Evolutionary conservation across 169 alveolate genomes (phyloP).

Genomic region (Perkinsus olseni): DNA sequence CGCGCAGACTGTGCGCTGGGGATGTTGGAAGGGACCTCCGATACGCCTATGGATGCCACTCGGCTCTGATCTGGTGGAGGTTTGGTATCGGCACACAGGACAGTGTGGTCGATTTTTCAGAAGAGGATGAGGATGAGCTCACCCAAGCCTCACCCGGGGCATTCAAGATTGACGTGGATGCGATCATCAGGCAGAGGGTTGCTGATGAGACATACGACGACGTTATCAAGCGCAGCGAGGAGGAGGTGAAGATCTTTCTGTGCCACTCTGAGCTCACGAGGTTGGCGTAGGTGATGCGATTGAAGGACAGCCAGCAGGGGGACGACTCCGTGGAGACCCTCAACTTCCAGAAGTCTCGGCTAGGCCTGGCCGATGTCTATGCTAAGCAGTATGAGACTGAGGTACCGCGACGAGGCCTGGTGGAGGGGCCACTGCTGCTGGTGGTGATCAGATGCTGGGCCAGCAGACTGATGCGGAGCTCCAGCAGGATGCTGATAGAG

Average conservation of each 20-base stretch:
- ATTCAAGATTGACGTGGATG: neutral
- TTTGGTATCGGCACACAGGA: too few species aligned
- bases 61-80: too few species aligned
- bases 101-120: too few species aligned
- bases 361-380: slow-evolving; percentile 23
- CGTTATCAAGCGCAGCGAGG: neutral
- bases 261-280: too few species aligned
- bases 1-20: neutral
- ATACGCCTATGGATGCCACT: neutral
- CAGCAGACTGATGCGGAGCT: slow-evolving; percentile 1
- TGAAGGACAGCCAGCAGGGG: neutral
- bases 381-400: slow-evolving; percentile 9
- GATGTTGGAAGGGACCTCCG: neutral
- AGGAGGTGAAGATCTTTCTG: neutral
- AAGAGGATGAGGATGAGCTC: slow-evolving; percentile 2
- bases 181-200: neutral
- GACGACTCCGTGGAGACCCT: slow-evolving; percentile 9
- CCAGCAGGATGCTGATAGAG: slow-evolving; percentile 1
- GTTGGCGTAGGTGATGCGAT: neutral
- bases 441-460: neutral
- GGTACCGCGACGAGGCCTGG: neutral
- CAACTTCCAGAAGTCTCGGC: slow-evolving; percentile 9
- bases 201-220: slow-evolving; percentile 4
- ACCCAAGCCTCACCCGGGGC: neutral
- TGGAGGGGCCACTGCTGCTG: neutral